Evolutionary conservation across 495 filamentous ascomycete species (phyloP).

Genomic region (Haplographium delicatum): DNA sequence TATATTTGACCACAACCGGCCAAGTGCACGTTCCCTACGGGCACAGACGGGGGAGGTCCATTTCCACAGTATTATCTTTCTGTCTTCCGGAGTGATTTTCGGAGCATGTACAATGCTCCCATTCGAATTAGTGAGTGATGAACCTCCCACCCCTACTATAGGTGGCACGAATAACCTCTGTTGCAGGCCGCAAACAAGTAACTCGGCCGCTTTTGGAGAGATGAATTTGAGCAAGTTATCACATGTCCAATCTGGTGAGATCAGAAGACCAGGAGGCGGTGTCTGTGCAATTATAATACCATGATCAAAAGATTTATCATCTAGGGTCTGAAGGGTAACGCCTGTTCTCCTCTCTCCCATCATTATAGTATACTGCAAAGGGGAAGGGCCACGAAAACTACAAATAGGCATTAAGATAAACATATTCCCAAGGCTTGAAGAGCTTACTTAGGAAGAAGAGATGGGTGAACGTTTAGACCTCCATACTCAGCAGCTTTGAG

Average conservation of each 20-base stretch:
- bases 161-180: conserved; percentile 62
- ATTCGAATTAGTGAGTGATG: no score
- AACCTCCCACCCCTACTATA: conserved; percentile 25
- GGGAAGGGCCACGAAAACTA: conserved; percentile 62
- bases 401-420: background rate
- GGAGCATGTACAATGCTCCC: no score
- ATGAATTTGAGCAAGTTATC: conserved; percentile 35
- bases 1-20: conserved; percentile 19
- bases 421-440: background rate
- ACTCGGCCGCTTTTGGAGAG: conserved; percentile 46
- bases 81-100: conserved; percentile 18
- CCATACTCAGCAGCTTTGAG: conserved; percentile 67
- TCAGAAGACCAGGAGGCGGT: conserved; percentile 43
- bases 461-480: conserved; percentile 91
- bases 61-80: conserved; percentile 6
- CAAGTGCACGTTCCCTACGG: conserved; percentile 13
- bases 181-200: conserved; percentile 58
- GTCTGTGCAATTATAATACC: conserved; percentile 62
- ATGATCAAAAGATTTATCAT: conserved; percentile 67
- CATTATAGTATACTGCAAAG: conserved; percentile 59
- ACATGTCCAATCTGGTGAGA: conserved; percentile 33
- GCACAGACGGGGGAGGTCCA: background rate
- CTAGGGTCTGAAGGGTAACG: conserved; percentile 77
- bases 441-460: conserved; percentile 79
- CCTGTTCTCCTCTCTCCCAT: conserved; percentile 47